A percentile compares a stretch with the other conserved stretches of the same genome.
Evolutionary conservation across 2,329 filamentous ascomycete genomes (phyloP).

Genomic region (Cordyceps militaris): DNA sequence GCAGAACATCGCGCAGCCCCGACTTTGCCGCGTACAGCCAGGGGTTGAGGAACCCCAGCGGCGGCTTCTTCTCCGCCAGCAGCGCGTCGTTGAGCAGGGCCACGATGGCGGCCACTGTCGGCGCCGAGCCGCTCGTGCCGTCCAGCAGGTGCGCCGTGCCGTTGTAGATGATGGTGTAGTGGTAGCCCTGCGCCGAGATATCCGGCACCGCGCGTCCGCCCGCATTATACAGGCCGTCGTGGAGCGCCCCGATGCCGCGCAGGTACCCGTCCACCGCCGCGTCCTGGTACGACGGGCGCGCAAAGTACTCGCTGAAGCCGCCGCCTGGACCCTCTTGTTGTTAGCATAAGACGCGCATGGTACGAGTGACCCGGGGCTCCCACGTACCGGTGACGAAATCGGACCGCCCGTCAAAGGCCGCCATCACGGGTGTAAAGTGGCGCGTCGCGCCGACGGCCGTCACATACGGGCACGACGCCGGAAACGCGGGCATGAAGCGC

Average conservation of each 20-base stretch:
- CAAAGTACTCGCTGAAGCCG: constrained; percentile 23
- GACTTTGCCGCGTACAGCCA: constrained; percentile 41
- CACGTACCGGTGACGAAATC: constrained; percentile 17
- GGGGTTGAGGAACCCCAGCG: constrained; percentile 55
- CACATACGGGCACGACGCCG: constrained; percentile 43
- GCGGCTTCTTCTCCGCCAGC: constrained; percentile 43
- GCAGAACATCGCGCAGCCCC: constrained; percentile 8
- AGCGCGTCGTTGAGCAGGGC: constrained; percentile 59
- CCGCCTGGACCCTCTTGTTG: background rate
- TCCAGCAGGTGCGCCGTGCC: constrained; percentile 1
- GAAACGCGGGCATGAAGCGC: constrained; percentile 31
- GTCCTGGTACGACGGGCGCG: constrained; percentile 17
- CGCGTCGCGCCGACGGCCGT: constrained; percentile 50
- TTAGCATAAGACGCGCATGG: background rate
- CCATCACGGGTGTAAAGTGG: constrained; percentile 37
- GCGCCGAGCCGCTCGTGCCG: constrained; percentile 45
- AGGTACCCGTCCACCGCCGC: constrained; percentile 35
- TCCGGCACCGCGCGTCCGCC: constrained; percentile 55
- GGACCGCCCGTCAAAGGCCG: constrained; percentile 42
- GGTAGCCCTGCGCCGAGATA: constrained; percentile 45
- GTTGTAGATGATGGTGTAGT: constrained; percentile 24
- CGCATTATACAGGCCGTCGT: constrained; percentile 39
- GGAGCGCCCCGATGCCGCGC: constrained; percentile 37
- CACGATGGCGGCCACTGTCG: constrained; percentile 56
- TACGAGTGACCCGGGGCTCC: background rate